Percentiles rank a stretch among this genome's conserved stretches.
phyloP scores from a whole-genome alignment of 2,329 filamentous ascomycete species.

The Paraphoma chrysanthemicola region DNA sequence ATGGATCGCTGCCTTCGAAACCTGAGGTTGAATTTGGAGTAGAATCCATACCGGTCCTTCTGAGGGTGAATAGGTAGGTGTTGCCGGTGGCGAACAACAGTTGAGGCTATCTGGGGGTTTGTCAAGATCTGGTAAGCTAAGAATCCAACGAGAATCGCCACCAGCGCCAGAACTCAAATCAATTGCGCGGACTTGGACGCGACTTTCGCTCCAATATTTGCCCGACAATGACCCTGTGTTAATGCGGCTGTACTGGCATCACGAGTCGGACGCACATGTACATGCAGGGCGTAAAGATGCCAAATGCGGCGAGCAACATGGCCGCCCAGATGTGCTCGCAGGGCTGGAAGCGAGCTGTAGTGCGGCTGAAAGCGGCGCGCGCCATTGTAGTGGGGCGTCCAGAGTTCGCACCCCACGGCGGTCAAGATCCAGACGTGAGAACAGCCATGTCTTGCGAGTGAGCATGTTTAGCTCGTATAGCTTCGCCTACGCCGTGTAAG shows the following conservation, averaged over 20 bases:
- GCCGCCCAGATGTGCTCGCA: background rate
- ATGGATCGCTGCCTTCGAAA: no score
- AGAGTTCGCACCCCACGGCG: no score
- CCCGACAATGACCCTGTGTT: background rate
- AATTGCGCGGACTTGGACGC: background rate
- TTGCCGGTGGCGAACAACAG: background rate
- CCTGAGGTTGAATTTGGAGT: no score
- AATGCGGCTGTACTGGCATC: no score
- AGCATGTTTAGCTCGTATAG: background rate
- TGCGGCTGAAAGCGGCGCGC: background rate
- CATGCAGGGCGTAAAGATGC: background rate
- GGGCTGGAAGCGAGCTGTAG: slow-evolving; percentile 1
- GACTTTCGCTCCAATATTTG: background rate
- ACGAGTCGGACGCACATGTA: background rate
- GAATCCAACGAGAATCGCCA: background rate
- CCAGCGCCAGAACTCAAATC: background rate
- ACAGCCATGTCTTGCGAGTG: background rate
- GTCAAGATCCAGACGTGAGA: no score
- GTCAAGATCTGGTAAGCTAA: background rate
- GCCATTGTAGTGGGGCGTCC: background rate
- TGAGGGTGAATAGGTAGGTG: background rate
- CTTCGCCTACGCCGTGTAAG: background rate
- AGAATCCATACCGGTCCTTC: background rate
- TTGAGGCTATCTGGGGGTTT: background rate
- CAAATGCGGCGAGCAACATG: background rate